Evolutionary conservation across 2,329 filamentous ascomycete species (phyloP).

Genomic region (Aspergillus latus): DNA sequence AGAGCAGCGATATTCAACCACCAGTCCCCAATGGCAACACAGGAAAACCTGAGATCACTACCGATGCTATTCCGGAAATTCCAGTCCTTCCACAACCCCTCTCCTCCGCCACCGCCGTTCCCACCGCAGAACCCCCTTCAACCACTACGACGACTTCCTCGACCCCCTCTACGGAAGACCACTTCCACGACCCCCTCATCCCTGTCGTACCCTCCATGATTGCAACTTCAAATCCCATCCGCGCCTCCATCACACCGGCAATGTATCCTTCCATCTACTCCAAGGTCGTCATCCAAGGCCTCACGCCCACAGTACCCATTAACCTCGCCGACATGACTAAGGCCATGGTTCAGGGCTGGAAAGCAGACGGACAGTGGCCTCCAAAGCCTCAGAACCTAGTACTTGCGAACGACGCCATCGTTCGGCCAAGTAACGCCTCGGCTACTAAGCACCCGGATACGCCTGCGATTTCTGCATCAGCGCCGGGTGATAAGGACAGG

Average conservation of each 20-base stretch:
- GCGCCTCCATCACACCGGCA: slow-evolving; percentile 69
- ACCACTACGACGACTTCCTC: slow-evolving; percentile 26
- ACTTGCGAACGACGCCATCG: slow-evolving; percentile 29
- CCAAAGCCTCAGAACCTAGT: slow-evolving; percentile 53
- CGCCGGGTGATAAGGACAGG: slow-evolving; percentile 10
- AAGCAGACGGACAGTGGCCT: slow-evolving; percentile 90
- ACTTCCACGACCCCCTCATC: slow-evolving; percentile 56
- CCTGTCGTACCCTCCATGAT: slow-evolving; percentile 73
- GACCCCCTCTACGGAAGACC: slow-evolving; percentile 7
- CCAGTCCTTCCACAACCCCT: slow-evolving; percentile 33
- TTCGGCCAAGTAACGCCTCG: slow-evolving; percentile 11
- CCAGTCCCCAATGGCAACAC: slow-evolving; percentile 18
- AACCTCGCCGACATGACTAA: slow-evolving; percentile 79
- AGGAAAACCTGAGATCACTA: slow-evolving; percentile 25
- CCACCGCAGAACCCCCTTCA: slow-evolving; percentile 25
- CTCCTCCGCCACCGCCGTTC: slow-evolving; percentile 34
- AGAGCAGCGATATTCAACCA: slow-evolving; percentile 24
- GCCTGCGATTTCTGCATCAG: slow-evolving; percentile 9
- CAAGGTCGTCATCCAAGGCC: slow-evolving; percentile 76
- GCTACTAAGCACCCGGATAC: slow-evolving; percentile 13
- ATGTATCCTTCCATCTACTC: slow-evolving; percentile 83
- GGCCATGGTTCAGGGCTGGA: slow-evolving; percentile 86
- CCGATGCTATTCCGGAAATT: slow-evolving; percentile 28
- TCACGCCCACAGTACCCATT: slow-evolving; percentile 83
- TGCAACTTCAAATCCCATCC: slow-evolving; percentile 71